phyloP scores from a whole-genome alignment of 2,329 filamentous ascomycete genomes.

The Hymenoscyphus scutula region DNA sequence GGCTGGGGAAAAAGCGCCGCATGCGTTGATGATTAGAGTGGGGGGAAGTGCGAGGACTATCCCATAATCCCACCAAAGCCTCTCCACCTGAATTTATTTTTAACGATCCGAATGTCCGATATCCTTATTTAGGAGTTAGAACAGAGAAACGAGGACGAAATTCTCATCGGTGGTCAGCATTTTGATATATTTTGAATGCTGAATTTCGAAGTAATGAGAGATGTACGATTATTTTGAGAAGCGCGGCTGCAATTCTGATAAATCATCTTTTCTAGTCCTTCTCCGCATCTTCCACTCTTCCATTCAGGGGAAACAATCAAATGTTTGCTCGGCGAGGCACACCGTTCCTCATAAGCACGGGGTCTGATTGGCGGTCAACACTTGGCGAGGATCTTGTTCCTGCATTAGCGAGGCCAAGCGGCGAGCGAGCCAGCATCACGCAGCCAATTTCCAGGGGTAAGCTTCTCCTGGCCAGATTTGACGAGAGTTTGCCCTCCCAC shows the following conservation, averaged over 20 bases:
- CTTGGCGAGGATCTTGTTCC: neutral
- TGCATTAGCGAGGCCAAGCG: slow-evolving; percentile 3
- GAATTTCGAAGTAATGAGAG: neutral
- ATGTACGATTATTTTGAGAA: neutral
- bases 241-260: neutral
- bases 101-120: neutral
- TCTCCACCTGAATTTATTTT: slow-evolving; percentile 1
- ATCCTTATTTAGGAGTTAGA: neutral
- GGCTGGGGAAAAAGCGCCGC: neutral
- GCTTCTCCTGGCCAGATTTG: slow-evolving; percentile 1
- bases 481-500: neutral
- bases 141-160: neutral
- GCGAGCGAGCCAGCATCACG: neutral
- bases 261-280: neutral
- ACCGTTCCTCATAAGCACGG: neutral
- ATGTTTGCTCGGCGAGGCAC: neutral
- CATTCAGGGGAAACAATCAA: neutral
- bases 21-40: neutral
- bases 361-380: neutral
- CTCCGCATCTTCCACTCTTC: slow-evolving; percentile 2
- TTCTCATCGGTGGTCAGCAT: neutral
- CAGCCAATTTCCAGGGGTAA: slow-evolving; percentile 1
- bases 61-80: neutral
- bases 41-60: neutral
- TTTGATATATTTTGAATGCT: neutral